phyloP scores from a whole-genome alignment of 129 eudicot species.

The Oenanthe sinensis region DNA sequence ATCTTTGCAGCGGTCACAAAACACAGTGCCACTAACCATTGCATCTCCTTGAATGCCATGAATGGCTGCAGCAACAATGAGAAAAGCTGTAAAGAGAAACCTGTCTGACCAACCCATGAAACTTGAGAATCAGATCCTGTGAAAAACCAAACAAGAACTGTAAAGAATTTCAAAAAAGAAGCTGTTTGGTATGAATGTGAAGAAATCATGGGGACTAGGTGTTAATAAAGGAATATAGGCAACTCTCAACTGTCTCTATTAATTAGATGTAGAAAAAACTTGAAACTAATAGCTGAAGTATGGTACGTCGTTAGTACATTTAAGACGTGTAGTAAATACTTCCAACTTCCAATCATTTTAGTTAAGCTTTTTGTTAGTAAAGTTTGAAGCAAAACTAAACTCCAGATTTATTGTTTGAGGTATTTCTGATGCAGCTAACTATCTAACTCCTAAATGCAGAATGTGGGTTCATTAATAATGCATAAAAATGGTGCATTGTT shows the following conservation, averaged over 20 bases:
- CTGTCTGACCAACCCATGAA: slow-evolving; percentile 40
- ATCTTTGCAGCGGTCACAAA: slow-evolving; percentile 97
- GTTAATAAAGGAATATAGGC: slow-evolving; percentile 13
- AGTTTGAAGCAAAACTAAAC: neutral
- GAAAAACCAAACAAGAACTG: neutral
- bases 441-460: neutral
- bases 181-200: slow-evolving; percentile 31
- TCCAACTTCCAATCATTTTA: neutral
- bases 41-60: slow-evolving; percentile 58
- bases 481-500: neutral
- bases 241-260: slow-evolving; percentile 59
- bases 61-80: slow-evolving; percentile 58
- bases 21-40: slow-evolving; percentile 79
- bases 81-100: slow-evolving; percentile 32
- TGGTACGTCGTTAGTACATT: slow-evolving; percentile 17
- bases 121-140: neutral
- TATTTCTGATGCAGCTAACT: neutral
- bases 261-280: slow-evolving; percentile 18
- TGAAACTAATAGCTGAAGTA: neutral
- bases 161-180: neutral
- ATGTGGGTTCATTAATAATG: neutral
- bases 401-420: neutral
- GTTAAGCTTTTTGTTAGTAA: neutral
- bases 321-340: slow-evolving; percentile 11
- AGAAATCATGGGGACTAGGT: neutral